Percentiles rank a stretch among this genome's conserved stretches.
These are phyloP conservation scores for Cicer cuneatum DNA, from an alignment of 306 rosid species.

Conservation along the genomic window DNA sequence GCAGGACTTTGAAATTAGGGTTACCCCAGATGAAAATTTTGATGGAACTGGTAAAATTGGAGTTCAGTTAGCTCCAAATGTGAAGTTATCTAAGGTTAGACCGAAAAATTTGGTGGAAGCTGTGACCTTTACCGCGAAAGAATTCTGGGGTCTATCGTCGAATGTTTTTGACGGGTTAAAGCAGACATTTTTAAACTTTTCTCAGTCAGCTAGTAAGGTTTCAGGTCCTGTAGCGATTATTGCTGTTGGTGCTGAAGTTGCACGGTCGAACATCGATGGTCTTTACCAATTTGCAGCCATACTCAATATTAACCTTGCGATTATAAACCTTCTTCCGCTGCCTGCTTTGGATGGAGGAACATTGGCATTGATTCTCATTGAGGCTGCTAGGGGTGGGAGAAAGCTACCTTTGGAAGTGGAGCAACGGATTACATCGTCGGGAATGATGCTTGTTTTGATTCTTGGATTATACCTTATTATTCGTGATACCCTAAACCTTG, in stretches of 20 bases:
- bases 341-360: slow-evolving; percentile 94
- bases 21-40: slow-evolving; percentile 82
- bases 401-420: slow-evolving; percentile 89
- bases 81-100: slow-evolving; percentile 64
- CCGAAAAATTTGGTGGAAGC: slow-evolving; percentile 66
- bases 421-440: slow-evolving; percentile 93
- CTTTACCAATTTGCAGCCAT: slow-evolving; percentile 89
- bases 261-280: slow-evolving; percentile 81
- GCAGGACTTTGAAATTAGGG: slow-evolving; percentile 64
- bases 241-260: slow-evolving; percentile 95
- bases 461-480: slow-evolving; percentile 83
- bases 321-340: slow-evolving; percentile 88
- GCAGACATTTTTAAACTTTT: slow-evolving; percentile 83
- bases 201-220: slow-evolving; percentile 88
- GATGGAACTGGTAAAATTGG: slow-evolving; percentile 99
- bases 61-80: slow-evolving; percentile 88
- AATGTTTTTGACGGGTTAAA: slow-evolving; percentile 79
- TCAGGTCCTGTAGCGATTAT: slow-evolving; percentile 95
- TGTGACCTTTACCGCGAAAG: slow-evolving; percentile 64
- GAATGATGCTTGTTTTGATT: slow-evolving; percentile 78
- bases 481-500: slow-evolving; percentile 92
- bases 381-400: slow-evolving; percentile 96
- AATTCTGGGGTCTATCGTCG: slow-evolving; percentile 74
- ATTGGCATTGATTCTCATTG: slow-evolving; percentile 80
- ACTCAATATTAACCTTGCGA: slow-evolving; percentile 84